These are phyloP conservation scores for Phytophthora multivora DNA, from an alignment of 352 stramenopile species.

Conservation along the genomic window DNA sequence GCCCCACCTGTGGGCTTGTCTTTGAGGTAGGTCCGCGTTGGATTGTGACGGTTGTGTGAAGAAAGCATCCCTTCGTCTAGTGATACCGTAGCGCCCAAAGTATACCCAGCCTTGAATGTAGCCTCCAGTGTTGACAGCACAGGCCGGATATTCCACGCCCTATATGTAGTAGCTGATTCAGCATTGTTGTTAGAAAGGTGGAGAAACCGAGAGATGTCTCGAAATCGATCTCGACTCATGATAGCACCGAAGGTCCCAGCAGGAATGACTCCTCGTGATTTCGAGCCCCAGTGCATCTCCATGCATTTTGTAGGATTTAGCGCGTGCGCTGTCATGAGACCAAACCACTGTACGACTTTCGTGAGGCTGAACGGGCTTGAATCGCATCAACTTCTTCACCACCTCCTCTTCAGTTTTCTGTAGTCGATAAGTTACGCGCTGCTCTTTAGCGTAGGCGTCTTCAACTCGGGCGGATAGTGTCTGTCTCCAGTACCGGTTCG, in stretches of 20 bases:
- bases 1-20: conserved; percentile 8
- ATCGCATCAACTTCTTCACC: background rate
- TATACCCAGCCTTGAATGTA: conserved; percentile 14
- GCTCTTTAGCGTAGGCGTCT: background rate
- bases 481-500: conserved; percentile 5
- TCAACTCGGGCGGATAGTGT: background rate
- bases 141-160: background rate
- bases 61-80: conserved; percentile 20
- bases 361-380: background rate
- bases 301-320: background rate
- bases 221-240: background rate
- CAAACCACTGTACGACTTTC: background rate
- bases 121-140: background rate
- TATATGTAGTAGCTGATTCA: background rate
- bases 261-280: background rate
- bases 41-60: conserved; percentile 4
- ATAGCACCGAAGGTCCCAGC: background rate
- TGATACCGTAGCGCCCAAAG: background rate
- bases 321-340: background rate
- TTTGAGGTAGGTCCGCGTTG: conserved; percentile 5
- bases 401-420: background rate
- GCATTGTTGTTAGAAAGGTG: background rate
- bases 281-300: background rate
- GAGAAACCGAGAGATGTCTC: background rate
- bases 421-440: background rate